phyloP scores from a whole-genome alignment of 176 grass and related monocot genomes.

The Lolium perenne region DNA sequence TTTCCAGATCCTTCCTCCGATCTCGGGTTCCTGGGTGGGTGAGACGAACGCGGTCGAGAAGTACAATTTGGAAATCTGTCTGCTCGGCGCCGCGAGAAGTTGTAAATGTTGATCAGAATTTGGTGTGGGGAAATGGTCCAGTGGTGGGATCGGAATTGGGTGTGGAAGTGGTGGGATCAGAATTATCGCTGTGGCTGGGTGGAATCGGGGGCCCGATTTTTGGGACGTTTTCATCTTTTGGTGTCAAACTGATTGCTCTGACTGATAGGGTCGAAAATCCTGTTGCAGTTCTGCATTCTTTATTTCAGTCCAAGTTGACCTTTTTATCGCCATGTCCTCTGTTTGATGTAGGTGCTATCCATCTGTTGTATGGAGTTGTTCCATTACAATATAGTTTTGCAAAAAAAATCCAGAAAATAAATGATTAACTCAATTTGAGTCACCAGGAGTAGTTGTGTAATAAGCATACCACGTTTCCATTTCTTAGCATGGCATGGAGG shows the following conservation, averaged over 20 bases:
- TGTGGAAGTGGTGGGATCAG: conserved; percentile 3
- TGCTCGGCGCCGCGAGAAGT: not conserved
- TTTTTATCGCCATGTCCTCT: not conserved
- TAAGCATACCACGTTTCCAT: conserved; percentile 11
- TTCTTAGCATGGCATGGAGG: not conserved
- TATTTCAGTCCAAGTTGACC: not conserved
- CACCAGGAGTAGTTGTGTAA: not conserved
- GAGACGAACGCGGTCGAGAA: no score
- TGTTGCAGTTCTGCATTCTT: not conserved
- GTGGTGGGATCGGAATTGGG: not conserved
- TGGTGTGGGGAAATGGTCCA: not conserved
- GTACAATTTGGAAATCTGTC: no score
- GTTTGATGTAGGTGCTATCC: not conserved
- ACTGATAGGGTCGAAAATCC: not conserved
- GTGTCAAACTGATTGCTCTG: not conserved
- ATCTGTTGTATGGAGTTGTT: not conserved
- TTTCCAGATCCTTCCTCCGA: not conserved
- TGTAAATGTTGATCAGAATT: not conserved
- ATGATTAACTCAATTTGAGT: not conserved
- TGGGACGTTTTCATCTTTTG: not conserved
- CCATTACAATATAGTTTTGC: not conserved
- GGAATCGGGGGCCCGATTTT: not conserved
- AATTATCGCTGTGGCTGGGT: not conserved
- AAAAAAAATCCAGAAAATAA: not conserved
- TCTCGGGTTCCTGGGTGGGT: not conserved